Base-by-base conservation (phyloP, 208 protist species). In the Wallacemonas collosoma region DNA sequence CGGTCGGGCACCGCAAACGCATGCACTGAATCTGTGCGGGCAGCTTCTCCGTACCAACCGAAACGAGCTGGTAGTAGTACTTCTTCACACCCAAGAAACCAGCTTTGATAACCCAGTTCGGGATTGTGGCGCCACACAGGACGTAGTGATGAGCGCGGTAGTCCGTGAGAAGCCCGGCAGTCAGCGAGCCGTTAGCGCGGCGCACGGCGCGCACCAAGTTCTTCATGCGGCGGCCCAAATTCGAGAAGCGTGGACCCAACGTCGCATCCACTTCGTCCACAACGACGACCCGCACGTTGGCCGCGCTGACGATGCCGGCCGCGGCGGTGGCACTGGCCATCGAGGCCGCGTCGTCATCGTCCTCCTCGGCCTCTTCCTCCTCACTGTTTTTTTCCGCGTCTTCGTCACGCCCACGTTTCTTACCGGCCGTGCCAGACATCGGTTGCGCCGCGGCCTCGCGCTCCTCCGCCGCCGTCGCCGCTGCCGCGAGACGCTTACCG, bases 51-150 rank as follows among this genome's bases (percentile, higher is more conserved):
- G 76, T 87, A 9, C 92, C 93, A 2, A 89, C 81, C 9, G 78
- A 71, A 0, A 97, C 85, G 53, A 97, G 87, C 68, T 90, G 86
- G 77, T 97, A 97, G 83, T 95, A 93, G 81, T 93, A 97, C 82
- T 97, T 97, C 79, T 97, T 97, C 66, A 93, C 86, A 11, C 93
- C 93, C 50, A 97, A 83, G 72, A 97, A 97, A 7, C 93, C 90
- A 2, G 90, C 90, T 72, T 95, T 95, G 61, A 97, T 64, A 17
- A 97, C 93, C 93, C 93, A 97, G 74, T 97, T 95, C 2, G 93
- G 93, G 66, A 97, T 94, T 9, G 93, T 97, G 2, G 93, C 93
- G 1, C 93, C 93, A 75, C 93, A 97, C 40, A 97, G 82, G 3
- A 97, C 87, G 77, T 97, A 97, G 81, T 97, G 93, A 72, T 97